A percentile compares a stretch with the other conserved stretches of the same genome.
Conservation (phyloP, 139 green algal species). For the Choricystis sp. region DNA sequence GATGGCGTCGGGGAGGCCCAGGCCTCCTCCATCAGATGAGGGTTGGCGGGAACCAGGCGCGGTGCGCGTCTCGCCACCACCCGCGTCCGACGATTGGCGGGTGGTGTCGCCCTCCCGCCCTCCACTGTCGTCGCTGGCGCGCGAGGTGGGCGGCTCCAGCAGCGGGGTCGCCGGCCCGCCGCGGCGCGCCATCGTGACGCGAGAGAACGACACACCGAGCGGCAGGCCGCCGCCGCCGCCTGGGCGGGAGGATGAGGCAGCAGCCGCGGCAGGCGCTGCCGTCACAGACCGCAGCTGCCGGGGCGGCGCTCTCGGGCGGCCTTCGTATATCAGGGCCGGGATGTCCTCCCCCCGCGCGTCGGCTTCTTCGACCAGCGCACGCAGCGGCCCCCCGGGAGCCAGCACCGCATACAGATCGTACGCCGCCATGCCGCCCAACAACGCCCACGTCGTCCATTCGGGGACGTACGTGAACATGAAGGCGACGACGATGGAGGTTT, state of each 20-base stretch:
- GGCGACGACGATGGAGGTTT: constrained; percentile 63
- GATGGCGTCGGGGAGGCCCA: constrained; percentile 39
- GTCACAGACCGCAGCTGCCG: no score
- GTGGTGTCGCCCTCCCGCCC: no score
- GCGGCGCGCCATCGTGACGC: background rate
- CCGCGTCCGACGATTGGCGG: no score
- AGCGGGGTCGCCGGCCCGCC: no score
- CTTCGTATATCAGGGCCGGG: constrained; percentile 89
- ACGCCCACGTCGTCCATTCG: constrained; percentile 91
- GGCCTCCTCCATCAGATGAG: constrained; percentile 4
- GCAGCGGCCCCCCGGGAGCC: constrained; percentile 57
- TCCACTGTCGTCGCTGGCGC: no score
- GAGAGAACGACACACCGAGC: no score
- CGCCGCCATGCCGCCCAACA: constrained; percentile 81
- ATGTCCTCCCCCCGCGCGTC: constrained; percentile 77
- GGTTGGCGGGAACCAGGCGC: background rate
- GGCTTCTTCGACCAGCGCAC: constrained; percentile 74
- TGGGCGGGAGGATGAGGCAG: background rate
- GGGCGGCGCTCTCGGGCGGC: no score
- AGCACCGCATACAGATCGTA: constrained; percentile 94
- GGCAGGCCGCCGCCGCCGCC: background rate
- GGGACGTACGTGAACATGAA: constrained; percentile 92
- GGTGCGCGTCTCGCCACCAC: background rate
- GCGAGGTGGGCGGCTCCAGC: no score
- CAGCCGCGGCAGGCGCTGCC: no score